phyloP scores from a whole-genome alignment of 2,329 filamentous ascomycete species.

The Whalleya microplaca region DNA sequence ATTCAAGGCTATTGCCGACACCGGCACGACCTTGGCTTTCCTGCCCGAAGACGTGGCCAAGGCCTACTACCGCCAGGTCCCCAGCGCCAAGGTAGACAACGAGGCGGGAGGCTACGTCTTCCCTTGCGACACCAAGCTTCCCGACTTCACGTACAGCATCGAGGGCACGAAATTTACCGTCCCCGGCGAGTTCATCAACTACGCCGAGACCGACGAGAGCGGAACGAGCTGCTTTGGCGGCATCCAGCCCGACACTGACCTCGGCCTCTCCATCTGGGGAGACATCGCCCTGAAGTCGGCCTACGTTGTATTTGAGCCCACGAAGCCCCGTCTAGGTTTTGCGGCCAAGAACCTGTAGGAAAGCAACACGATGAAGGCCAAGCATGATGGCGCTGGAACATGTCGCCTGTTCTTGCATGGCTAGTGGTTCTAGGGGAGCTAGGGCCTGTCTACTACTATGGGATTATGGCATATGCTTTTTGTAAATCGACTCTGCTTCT shows the following conservation, averaged over 20 bases:
- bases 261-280: conserved; percentile 61
- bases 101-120: conserved; percentile 55
- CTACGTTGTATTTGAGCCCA: conserved; percentile 62
- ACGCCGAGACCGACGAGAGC: conserved; percentile 48
- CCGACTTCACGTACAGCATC: conserved; percentile 54
- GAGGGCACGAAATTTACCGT: conserved; percentile 52
- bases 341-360: conserved; percentile 39
- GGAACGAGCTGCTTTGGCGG: conserved; percentile 63
- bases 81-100: conserved; percentile 44
- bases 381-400: neutral
- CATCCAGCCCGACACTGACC: conserved; percentile 52
- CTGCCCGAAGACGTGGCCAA: conserved; percentile 50
- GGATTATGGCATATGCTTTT: no score
- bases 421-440: no score
- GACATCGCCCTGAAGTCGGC: conserved; percentile 69
- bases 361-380: neutral
- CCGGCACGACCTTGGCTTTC: conserved; percentile 62
- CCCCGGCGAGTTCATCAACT: conserved; percentile 54
- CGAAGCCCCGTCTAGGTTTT: conserved; percentile 47
- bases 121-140: conserved; percentile 51
- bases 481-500: no score
- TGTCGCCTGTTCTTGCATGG: no score
- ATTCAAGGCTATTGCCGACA: conserved; percentile 57
- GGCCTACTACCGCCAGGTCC: conserved; percentile 56
- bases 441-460: no score